A percentile compares a stretch with the other conserved stretches of the same genome.
Conservation (phyloP, 2,329 filamentous ascomycete species). For the Sporothrix luriei region DNA sequence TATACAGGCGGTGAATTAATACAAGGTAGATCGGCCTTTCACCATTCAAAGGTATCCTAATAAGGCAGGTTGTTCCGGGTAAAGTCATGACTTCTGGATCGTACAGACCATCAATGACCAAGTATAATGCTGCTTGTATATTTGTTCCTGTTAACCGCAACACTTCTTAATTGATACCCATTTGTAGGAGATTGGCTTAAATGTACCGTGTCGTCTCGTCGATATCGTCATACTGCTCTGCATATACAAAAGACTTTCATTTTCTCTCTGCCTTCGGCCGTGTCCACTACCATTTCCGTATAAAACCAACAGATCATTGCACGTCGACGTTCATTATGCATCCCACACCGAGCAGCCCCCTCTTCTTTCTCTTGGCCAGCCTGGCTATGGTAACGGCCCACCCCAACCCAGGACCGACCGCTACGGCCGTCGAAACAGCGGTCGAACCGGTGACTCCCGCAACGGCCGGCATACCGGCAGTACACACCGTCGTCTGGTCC, state of each 20-base stretch:
- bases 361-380: neutral
- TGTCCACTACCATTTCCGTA: too few relatives aligned
- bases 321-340: neutral
- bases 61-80: conserved; percentile 1
- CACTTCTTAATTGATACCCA: neutral
- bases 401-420: neutral
- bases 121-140: too few relatives aligned
- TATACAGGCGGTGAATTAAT: neutral
- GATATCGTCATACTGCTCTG: too few relatives aligned
- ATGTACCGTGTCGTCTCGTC: too few relatives aligned
- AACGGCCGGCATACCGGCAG: neutral
- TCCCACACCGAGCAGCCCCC: neutral
- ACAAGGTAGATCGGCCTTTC: too few relatives aligned
- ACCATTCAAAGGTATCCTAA: neutral
- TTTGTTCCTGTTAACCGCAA: too few relatives aligned
- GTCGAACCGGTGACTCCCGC: neutral
- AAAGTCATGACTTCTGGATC: neutral
- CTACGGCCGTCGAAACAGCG: neutral
- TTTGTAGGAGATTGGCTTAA: neutral
- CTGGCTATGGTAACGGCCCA: neutral
- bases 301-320: too few relatives aligned
- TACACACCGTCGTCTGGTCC: conserved; percentile 26
- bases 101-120: too few relatives aligned
- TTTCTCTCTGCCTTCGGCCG: too few relatives aligned
- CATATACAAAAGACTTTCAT: too few relatives aligned